phyloP scores from a whole-genome alignment of 2,329 filamentous ascomycete genomes.

The Fusarium foetens region DNA sequence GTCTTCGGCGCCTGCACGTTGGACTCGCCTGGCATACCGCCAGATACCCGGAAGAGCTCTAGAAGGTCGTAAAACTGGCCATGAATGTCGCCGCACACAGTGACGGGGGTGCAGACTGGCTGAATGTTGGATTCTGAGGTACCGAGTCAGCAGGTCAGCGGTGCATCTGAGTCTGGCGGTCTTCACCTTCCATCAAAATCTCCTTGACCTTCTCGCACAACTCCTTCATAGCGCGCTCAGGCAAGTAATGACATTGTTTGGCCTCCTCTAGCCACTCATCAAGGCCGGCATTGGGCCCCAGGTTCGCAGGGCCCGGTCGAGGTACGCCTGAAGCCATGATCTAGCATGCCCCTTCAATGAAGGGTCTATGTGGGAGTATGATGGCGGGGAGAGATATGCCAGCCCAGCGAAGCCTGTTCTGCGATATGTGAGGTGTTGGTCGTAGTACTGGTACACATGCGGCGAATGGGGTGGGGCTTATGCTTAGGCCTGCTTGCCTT shows the following conservation, averaged over 20 bases:
- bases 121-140: conserved; percentile 93
- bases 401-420: conserved; percentile 35
- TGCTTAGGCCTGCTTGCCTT: conserved; percentile 18
- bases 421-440: conserved; percentile 32
- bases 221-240: conserved; percentile 97
- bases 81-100: conserved; percentile 97
- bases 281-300: conserved; percentile 84
- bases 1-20: conserved; percentile 75
- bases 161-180: neutral
- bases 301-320: conserved; percentile 88
- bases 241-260: conserved; percentile 96
- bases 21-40: conserved; percentile 91
- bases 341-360: conserved; percentile 42
- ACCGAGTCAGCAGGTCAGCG: conserved; percentile 29
- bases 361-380: conserved; percentile 27
- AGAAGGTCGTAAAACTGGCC: conserved; percentile 98
- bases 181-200: conserved; percentile 92
- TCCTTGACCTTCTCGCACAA: conserved; percentile 99
- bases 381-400: conserved; percentile 39
- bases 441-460: conserved; percentile 33
- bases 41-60: conserved; percentile 95
- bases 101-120: conserved; percentile 95
- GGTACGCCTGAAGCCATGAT: conserved; percentile 68
- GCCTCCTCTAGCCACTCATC: conserved; percentile 98
- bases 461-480: conserved; percentile 45